Conservation (phyloP, 1,284 basidiomycete species). For the Schizophyllum amplum region DNA sequence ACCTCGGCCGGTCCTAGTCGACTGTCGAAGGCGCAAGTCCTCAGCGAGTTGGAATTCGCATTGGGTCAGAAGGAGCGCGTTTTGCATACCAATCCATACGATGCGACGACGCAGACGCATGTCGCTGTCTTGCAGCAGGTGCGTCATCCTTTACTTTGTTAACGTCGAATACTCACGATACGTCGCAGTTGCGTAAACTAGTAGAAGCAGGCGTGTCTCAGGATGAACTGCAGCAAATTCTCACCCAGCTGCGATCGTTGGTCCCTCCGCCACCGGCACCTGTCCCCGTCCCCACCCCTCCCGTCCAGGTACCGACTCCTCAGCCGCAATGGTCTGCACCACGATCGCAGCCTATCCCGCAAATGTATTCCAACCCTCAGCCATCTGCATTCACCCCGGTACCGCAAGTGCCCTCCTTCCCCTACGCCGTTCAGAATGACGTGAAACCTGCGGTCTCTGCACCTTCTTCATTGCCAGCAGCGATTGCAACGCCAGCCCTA, state of each 20-base stretch:
- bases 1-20: conserved; percentile 28
- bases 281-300: conserved; percentile 22
- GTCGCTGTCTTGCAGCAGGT: conserved; percentile 71
- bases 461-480: conserved; percentile 21
- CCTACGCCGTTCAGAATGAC: not conserved
- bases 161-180: conserved; percentile 10
- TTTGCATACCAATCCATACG: conserved; percentile 59
- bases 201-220: conserved; percentile 77
- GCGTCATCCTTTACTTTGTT: conserved; percentile 17
- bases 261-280: conserved; percentile 38
- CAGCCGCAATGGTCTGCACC: conserved; percentile 9
- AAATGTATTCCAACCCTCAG: conserved; percentile 10
- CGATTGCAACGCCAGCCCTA: conserved; percentile 20
- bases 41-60: conserved; percentile 74
- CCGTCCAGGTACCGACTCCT: conserved; percentile 10
- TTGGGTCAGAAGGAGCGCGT: conserved; percentile 68
- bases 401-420: conserved; percentile 16
- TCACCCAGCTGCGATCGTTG: conserved; percentile 65
- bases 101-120: conserved; percentile 54
- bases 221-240: conserved; percentile 74
- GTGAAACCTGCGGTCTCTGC: not conserved
- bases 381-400: conserved; percentile 16
- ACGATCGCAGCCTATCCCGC: conserved; percentile 18
- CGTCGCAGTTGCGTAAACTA: conserved; percentile 58
- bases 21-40: conserved; percentile 65